Evolutionary conservation across 768 basidiomycete species (phyloP), one percentile per base, ranked within the genome.

Genomic region (Russula griseocarnosa): DNA sequence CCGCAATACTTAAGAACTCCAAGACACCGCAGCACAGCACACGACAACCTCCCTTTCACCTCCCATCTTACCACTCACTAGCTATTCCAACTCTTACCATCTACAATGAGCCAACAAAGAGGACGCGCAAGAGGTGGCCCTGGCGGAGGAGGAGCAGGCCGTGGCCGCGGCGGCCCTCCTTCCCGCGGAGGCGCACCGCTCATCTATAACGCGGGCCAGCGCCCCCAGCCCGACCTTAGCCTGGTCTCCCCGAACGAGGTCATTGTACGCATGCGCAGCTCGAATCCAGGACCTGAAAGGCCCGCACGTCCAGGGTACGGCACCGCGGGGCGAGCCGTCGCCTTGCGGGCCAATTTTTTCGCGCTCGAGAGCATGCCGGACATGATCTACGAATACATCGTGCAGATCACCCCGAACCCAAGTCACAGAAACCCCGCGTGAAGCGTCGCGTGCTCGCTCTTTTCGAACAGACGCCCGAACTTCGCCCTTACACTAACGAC

Each of bases 331-430:
- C 76, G 0, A 22, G 66, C 51, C 2, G 78, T 84, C 66, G 79
- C 72, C 0, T 72, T 88, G 18, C 79, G 87, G 1, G 78, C 86
- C 24, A 88, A 88, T 70, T 86, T 87, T 73, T 87, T 86, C 71
- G 69, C 83, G 0, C 68, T 88, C 13, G 77, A 71, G 36, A 68
- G 82, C n/a, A 78, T 79, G 2, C 77, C 79, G 51, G 76, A 76
- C 0, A 74, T 76, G 0, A 70, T 85, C 7, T 84, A 80, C 69
- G 85, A 87, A 63, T 88, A 88, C 67, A 71, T 72, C 22, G 78
- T 87, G 40, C 74, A 79, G 24, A 81, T 86, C 52, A 71, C 72
- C 16, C 84, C 0, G 78, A 75, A 59, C 77, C 77, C 0, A 76
- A 80, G 50, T 74, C 79, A 0, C 78, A 78, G 30, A 70, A 71